These are phyloP conservation scores for Suillus luteus DNA, from an alignment of 768 basidiomycete genomes.

Conservation along the genomic window DNA sequence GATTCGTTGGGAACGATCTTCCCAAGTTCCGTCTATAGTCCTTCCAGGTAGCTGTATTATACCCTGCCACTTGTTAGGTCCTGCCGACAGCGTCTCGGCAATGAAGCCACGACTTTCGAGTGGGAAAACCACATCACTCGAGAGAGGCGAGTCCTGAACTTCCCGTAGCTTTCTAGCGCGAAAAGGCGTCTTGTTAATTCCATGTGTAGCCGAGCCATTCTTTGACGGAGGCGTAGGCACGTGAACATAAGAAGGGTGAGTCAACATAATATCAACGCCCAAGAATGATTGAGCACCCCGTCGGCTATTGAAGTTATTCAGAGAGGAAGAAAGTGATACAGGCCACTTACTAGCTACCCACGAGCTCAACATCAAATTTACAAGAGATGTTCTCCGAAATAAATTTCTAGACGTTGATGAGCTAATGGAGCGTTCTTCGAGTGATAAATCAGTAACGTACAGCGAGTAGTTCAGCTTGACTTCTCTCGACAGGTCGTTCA, in stretches of 20 bases:
- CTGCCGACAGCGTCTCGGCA: constrained; percentile 36
- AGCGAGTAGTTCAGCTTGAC: constrained; percentile 46
- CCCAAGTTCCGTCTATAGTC: constrained; percentile 29
- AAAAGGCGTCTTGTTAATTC: not conserved
- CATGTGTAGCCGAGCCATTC: not conserved
- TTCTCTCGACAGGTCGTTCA: constrained; percentile 35
- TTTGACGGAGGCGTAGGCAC: constrained; percentile 36
- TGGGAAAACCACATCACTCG: constrained; percentile 41
- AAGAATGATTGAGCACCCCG: constrained; percentile 40
- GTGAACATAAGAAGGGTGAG: constrained; percentile 47
- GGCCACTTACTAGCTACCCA: constrained; percentile 58
- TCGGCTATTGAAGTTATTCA: constrained; percentile 29
- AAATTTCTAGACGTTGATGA: constrained; percentile 42
- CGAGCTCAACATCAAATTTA: constrained; percentile 51
- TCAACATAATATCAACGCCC: constrained; percentile 45
- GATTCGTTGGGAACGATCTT: constrained; percentile 26
- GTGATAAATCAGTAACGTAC: constrained; percentile 35
- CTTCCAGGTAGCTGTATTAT: constrained; percentile 49
- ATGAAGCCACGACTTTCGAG: constrained; percentile 50
- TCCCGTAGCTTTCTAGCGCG: constrained; percentile 4
- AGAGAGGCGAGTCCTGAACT: constrained; percentile 29
- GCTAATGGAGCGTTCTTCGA: not conserved
- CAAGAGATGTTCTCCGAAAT: constrained; percentile 47
- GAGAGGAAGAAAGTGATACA: not conserved
- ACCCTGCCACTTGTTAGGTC: constrained; percentile 50